A percentile compares a stretch with the other conserved stretches of the same genome.
These are phyloP conservation scores for Microsporum ferrugineum DNA, from an alignment of 2,329 filamentous ascomycete genomes.

Conservation along the genomic window DNA sequence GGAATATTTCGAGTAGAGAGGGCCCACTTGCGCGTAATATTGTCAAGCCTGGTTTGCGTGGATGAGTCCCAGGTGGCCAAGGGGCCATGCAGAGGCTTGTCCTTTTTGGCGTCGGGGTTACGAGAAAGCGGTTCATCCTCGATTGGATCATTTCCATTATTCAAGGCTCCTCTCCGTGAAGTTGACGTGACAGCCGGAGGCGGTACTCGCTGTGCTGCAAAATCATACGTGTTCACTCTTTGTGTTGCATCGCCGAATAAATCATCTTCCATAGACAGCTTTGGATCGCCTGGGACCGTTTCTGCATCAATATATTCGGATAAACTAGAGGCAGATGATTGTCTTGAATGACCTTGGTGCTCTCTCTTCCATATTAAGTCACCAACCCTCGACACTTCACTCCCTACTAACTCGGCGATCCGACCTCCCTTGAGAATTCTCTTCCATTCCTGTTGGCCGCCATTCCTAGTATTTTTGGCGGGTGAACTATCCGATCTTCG, in stretches of 20 bases:
- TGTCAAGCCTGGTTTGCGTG: conserved; percentile 26
- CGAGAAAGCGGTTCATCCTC: background rate
- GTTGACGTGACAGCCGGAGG: background rate
- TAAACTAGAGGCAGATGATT: conserved; percentile 34
- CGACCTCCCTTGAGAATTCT: conserved; percentile 68
- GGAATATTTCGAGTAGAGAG: conserved; percentile 42
- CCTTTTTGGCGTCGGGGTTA: background rate
- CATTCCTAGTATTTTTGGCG: conserved; percentile 20
- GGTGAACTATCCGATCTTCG: conserved; percentile 20
- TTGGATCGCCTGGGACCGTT: conserved; percentile 25
- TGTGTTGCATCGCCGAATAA: background rate
- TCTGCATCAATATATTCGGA: conserved; percentile 41
- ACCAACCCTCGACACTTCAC: conserved; percentile 51
- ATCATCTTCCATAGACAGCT: conserved; percentile 2
- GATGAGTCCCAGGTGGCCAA: background rate
- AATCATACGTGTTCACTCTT: background rate
- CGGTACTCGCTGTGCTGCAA: background rate
- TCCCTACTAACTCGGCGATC: conserved; percentile 61
- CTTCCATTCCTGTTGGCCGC: conserved; percentile 41
- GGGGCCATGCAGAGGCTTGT: background rate
- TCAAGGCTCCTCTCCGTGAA: background rate
- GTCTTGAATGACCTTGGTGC: conserved; percentile 30
- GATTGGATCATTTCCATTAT: background rate
- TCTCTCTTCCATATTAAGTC: conserved; percentile 52
- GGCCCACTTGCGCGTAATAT: conserved; percentile 45